Evolutionary conservation across 306 rosid species (phyloP).

Genomic region (Begonia loranthoides): DNA sequence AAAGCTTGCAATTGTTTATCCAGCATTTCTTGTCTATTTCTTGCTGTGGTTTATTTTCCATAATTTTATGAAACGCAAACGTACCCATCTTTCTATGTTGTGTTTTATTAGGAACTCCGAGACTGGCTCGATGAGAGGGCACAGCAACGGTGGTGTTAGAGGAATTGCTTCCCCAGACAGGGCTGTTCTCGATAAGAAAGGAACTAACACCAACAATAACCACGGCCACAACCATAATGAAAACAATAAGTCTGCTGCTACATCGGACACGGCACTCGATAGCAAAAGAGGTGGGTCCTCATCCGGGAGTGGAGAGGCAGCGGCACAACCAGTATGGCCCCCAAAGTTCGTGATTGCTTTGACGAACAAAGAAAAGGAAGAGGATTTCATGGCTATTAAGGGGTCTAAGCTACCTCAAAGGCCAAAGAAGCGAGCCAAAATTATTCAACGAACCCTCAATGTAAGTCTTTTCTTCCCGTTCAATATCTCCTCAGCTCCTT

Average conservation of each 20-base stretch:
- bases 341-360: constrained; percentile 83
- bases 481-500: not conserved
- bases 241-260: constrained; percentile 52
- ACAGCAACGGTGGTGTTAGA: constrained; percentile 60
- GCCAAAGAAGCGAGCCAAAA: constrained; percentile 83
- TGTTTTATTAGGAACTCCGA: constrained; percentile 58
- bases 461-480: constrained; percentile 34
- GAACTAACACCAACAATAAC: constrained; percentile 20
- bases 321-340: constrained; percentile 61
- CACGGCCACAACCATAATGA: constrained; percentile 23
- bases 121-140: constrained; percentile 67
- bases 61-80: constrained; percentile 6
- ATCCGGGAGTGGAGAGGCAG: constrained; percentile 70
- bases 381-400: constrained; percentile 81
- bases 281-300: constrained; percentile 89
- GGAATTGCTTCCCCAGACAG: constrained; percentile 76
- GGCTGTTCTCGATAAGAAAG: constrained; percentile 85
- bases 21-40: not conserved
- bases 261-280: constrained; percentile 86
- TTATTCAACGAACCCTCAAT: constrained; percentile 79
- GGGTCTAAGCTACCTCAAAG: constrained; percentile 86
- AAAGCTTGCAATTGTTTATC: too few species aligned
- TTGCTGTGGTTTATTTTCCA: not conserved
- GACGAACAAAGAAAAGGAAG: constrained; percentile 90
- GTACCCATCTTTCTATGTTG: constrained; percentile 4